Base-by-base conservation (phyloP, 176 grass and related monocot species). In the Guadua angustifolia region DNA sequence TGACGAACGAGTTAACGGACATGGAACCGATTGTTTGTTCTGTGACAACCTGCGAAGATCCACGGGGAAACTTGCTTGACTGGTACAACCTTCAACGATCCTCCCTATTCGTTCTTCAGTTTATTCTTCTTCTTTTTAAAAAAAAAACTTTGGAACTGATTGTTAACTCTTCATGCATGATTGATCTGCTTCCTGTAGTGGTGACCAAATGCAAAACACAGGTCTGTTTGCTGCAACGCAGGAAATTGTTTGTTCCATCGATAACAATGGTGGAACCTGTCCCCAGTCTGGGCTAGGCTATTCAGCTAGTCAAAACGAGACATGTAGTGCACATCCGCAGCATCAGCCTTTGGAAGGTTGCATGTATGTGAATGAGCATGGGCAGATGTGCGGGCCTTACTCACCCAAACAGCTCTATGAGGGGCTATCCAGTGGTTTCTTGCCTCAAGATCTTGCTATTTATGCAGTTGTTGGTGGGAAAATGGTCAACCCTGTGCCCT, bases 341-440 rank as follows among this genome's bases (percentile, higher is more conserved):
- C 80, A 89, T 76, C 83, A 89, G 35, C 10, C 59, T 61, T 29
- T 85, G 5, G 88, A 90, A 70, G 93, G 93, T 52, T 98, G 91
- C 74, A 93, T 95, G 93, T 98, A 95, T 57, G 22, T 90, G 63
- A 93, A 93, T 57, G 87, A 93, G 69, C 78, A 87, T 16, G 91
- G 93, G 32, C 93, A 98, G 63, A 91, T 98, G 85, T 98, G 95
- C 4, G 95, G 95, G 53, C 93, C 95, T 46, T 98, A 98, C 59
- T 66, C 83, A 7, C 84, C 92, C 70, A 81, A 91, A 70, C 93
- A 98, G 77, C 85, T 98, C 19, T 79, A 84, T 42, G 93, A 90
- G 67, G 95, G 95, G 26, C 67, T 98, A 12, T 88, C 93, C 26
- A 88, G 68, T 50, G 91, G 92, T 7, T 98, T 95, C 73, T 87